Evolutionary conservation across 2,329 filamentous ascomycete genomes (phyloP).

Genomic region (Cordyceps cateniannulata): DNA sequence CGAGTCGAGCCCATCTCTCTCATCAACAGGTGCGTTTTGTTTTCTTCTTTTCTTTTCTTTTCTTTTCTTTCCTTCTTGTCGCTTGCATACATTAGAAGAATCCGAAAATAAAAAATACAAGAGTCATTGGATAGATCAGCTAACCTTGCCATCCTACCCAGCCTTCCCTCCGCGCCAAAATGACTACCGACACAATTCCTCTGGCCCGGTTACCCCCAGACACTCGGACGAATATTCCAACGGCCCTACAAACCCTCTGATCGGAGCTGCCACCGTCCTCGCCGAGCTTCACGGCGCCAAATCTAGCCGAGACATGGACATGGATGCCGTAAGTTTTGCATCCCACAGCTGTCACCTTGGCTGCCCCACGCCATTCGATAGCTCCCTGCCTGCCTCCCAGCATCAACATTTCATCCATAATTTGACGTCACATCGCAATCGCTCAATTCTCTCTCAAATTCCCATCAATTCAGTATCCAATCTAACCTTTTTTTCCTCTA

Average conservation of each 20-base stretch:
- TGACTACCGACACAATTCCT: conserved; percentile 61
- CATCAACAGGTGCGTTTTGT: conserved; percentile 25
- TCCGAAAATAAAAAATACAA: not conserved
- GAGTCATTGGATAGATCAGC: not conserved
- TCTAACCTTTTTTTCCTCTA: conserved; percentile 14
- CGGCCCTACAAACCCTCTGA: conserved; percentile 29
- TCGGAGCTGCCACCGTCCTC: conserved; percentile 74
- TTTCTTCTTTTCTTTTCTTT: conserved; percentile 18
- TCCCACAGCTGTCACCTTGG: not conserved
- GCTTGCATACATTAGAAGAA: not conserved
- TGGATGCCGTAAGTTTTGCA: conserved; percentile 59
- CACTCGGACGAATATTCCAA: conserved; percentile 63
- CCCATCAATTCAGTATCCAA: not conserved
- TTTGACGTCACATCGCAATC: not conserved
- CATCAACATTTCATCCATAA: not conserved
- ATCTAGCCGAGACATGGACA: conserved; percentile 69
- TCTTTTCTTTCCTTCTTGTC: not conserved
- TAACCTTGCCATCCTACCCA: conserved; percentile 16
- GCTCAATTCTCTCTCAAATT: not conserved
- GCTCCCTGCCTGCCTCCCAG: conserved; percentile 5
- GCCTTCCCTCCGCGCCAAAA: conserved; percentile 55
- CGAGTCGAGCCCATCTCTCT: conserved; percentile 26
- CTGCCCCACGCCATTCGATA: conserved; percentile 23
- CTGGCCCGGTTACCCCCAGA: conserved; percentile 62
- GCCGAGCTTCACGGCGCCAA: conserved; percentile 77